Evolutionary conservation across 768 basidiomycete species (phyloP), one percentile per base, ranked within the genome.

Genomic region (Dioszegia crocea): DNA sequence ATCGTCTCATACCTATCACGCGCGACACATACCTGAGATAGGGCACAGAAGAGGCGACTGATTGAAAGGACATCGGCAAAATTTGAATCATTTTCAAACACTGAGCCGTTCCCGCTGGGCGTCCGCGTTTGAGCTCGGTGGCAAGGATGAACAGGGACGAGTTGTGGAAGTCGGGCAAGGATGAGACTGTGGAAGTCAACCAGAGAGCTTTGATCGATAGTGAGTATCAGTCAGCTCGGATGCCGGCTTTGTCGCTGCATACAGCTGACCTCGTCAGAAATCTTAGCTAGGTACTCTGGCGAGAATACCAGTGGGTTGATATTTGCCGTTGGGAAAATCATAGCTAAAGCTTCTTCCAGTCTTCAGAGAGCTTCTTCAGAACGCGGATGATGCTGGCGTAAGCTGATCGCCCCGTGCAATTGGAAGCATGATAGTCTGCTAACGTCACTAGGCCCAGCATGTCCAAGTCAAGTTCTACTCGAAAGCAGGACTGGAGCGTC

Each of bases 201-300:
- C 93, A 94, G 74, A 84, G 93, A 19, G 92, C 91, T n/a, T 80
- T 96, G 57, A 94, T 97, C 53, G 93, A 96, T 81, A 97, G 73
- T 74, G 55, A 92, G 78, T 54, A 56, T 12, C 17, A 30, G 54
- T 12, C 11, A 29, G 29, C 33, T 17, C n/a, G 16, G 47, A 14
- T 16, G 4, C 51, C 5, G 30, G 4, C 21, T 27, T 4, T 33
- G 39, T 19, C 9, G n/a, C 11, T 27, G 33, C 17, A 5, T 14
- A 12, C 12, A 19, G 41, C 44, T 49, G 23, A 33, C 4, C 48
- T 46, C 36, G 26, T 26, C 59, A 71, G 67, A 79, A 68, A 90
- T 98, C 23, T 84, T 99, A 21, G 91, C 94, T 10, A 82, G 94
- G 24, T 99, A 99, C 78, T 89, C 88, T 12, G 93, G 91, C 52